A percentile compares a stretch with the other conserved stretches of the same genome.
Conservation (phyloP, 768 basidiomycete species). For the Tulasnella sp. region DNA sequence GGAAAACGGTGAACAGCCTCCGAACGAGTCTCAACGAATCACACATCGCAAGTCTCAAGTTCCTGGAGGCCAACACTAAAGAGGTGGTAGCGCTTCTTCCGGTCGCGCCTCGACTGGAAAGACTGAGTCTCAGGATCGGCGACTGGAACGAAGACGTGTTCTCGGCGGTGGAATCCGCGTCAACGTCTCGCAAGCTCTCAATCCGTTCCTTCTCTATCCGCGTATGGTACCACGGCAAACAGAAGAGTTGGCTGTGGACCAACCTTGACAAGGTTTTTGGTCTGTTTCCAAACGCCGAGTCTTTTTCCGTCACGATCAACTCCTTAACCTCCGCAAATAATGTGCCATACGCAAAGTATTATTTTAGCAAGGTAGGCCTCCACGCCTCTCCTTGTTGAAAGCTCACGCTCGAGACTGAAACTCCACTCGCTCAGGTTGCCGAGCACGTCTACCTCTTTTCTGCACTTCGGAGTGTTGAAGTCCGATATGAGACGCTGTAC, state of each 20-base stretch:
- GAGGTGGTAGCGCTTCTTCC: background rate
- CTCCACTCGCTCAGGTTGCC: background rate
- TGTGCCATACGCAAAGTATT: background rate
- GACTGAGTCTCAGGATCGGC: background rate
- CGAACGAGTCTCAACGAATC: background rate
- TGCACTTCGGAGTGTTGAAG: background rate
- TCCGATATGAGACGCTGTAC: background rate
- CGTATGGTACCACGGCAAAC: background rate
- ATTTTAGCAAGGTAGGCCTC: background rate
- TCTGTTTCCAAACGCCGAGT: background rate
- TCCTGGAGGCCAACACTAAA: background rate
- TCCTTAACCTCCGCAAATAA: background rate
- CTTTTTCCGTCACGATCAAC: background rate
- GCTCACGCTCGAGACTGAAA: no score
- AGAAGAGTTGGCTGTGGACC: background rate
- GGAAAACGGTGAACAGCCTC: background rate
- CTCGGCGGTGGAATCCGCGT: background rate
- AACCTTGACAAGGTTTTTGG: background rate
- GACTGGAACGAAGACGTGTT: background rate
- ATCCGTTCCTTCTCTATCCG: background rate
- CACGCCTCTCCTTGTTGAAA: background rate
- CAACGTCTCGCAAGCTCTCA: background rate
- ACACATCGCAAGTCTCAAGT: background rate
- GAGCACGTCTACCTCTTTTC: background rate
- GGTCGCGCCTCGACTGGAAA: background rate